Percentiles rank a stretch among this genome's conserved stretches.
Evolutionary conservation across 2,329 filamentous ascomycete genomes (phyloP).

Genomic region (Fusarium buharicum): DNA sequence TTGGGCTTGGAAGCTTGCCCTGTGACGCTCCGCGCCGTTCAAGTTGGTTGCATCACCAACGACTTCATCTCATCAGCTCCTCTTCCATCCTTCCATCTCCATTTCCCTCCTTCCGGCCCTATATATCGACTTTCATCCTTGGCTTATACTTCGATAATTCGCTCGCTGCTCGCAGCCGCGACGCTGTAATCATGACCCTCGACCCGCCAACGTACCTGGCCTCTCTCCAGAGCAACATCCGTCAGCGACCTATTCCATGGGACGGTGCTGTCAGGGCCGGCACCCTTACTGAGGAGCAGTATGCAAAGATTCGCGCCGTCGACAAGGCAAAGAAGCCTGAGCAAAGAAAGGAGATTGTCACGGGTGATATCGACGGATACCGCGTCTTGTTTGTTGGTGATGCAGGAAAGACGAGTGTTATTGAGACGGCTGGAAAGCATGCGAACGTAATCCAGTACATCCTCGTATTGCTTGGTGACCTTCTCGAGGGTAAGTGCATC

Average conservation of each 20-base stretch:
- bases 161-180: conserved; percentile 43
- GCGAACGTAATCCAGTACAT: conserved; percentile 95
- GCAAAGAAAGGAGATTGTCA: conserved; percentile 83
- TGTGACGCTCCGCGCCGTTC: conserved; percentile 44
- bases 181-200: conserved; percentile 75
- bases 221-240: conserved; percentile 96
- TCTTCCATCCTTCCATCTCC: conserved; percentile 24
- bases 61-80: conserved; percentile 42
- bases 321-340: conserved; percentile 92
- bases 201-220: conserved; percentile 87
- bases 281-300: conserved; percentile 91
- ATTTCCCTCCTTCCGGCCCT: conserved; percentile 13
- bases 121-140: conserved; percentile 11
- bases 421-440: conserved; percentile 86
- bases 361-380: conserved; percentile 83
- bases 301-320: conserved; percentile 94
- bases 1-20: conserved; percentile 35
- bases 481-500: conserved; percentile 77
- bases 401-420: conserved; percentile 74
- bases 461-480: conserved; percentile 85
- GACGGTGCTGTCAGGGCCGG: conserved; percentile 94
- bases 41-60: conserved; percentile 47
- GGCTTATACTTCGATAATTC: conserved; percentile 22
- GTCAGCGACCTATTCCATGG: conserved; percentile 95
- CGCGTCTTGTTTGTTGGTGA: conserved; percentile 81